Percentiles rank a stretch among this genome's conserved stretches.
phyloP scores from a whole-genome alignment of 345 rosid species.

The Linum tenue region DNA sequence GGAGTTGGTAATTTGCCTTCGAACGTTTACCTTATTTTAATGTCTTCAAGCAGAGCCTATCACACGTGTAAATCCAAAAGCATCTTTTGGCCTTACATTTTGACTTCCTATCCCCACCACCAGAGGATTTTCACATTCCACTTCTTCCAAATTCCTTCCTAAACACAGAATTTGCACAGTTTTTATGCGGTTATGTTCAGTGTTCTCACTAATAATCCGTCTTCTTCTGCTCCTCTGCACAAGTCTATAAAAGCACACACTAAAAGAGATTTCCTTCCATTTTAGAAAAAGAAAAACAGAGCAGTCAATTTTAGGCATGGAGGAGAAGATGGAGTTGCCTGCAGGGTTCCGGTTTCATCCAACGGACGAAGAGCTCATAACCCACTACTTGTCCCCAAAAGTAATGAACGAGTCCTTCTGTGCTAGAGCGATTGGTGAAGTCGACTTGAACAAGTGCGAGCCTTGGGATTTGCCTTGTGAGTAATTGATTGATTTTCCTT shows the following conservation, averaged over 20 bases:
- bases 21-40: too few species aligned
- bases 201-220: too few species aligned
- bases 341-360: background rate
- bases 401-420: constrained; percentile 30
- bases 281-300: too few species aligned
- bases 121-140: background rate
- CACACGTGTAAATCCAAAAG: too few species aligned
- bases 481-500: constrained; percentile 1
- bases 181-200: too few species aligned
- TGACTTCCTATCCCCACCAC: background rate
- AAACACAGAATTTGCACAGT: too few species aligned
- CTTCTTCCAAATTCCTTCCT: too few species aligned
- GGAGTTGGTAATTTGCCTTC: background rate
- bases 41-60: too few species aligned
- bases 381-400: constrained; percentile 42
- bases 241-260: too few species aligned
- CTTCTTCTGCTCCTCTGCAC: too few species aligned
- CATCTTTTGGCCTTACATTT: too few species aligned
- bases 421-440: constrained; percentile 51
- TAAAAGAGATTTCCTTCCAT: too few species aligned
- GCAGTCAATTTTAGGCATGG: background rate
- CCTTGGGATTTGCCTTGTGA: constrained; percentile 67
- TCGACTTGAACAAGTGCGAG: constrained; percentile 57
- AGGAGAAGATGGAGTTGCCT: constrained; percentile 37
- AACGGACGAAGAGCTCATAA: constrained; percentile 17